phyloP scores from a whole-genome alignment of 2,329 filamentous ascomycete species.

The Aspergillus sp. region DNA sequence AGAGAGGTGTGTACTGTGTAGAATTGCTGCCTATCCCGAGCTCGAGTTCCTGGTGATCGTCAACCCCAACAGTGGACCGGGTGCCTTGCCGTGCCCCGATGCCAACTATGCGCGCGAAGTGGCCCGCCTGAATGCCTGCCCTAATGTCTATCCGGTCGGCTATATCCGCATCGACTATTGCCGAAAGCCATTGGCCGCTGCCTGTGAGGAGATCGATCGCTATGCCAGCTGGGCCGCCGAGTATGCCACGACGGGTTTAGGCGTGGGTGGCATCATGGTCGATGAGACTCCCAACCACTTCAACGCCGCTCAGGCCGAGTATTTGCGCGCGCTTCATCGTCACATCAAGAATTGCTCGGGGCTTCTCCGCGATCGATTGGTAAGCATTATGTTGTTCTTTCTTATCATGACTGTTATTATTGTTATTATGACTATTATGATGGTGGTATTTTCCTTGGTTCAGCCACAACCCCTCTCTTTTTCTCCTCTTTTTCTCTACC shows the following conservation, averaged over 20 bases:
- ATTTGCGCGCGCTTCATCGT: constrained; percentile 5
- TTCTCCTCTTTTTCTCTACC: neutral
- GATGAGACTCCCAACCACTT: constrained; percentile 22
- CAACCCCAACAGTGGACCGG: constrained; percentile 24
- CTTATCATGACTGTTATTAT: too few relatives aligned
- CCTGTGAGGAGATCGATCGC: constrained; percentile 20
- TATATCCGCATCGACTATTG: constrained; percentile 29
- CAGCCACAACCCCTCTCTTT: neutral
- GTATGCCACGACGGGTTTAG: constrained; percentile 10
- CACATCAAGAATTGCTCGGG: constrained; percentile 12
- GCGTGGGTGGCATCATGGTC: constrained; percentile 20
- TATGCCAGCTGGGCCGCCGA: constrained; percentile 18
- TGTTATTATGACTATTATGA: too few relatives aligned
- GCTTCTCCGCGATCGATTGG: constrained; percentile 14
- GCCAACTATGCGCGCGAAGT: constrained; percentile 19
- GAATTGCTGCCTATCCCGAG: constrained; percentile 15
- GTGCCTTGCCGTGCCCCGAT: constrained; percentile 14
- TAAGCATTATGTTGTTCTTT: constrained; percentile 1
- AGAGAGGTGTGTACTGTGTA: neutral
- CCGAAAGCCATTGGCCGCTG: constrained; percentile 19
- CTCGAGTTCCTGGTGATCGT: constrained; percentile 21
- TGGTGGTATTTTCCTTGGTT: neutral
- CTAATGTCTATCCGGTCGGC: constrained; percentile 25
- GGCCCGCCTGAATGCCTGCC: constrained; percentile 17
- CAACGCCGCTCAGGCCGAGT: constrained; percentile 7